Evolutionary conservation across 2,329 filamentous ascomycete species (phyloP), one percentile per base, ranked within the genome.

Genomic region (Hymenoscyphus scutula): DNA sequence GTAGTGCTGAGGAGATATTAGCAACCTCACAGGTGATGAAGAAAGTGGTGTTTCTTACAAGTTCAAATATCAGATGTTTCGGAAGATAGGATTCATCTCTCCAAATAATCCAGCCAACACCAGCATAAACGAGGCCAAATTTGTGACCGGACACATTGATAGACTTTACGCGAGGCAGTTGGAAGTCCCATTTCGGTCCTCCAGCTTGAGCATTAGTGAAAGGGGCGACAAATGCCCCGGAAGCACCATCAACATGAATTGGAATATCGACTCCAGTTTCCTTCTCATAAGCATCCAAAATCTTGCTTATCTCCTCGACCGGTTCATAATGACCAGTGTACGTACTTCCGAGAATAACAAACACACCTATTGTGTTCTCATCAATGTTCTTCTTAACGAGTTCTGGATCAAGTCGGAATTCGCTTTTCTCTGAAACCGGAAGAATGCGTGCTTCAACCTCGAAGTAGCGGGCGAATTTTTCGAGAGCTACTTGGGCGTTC

Each of bases 331-430:
- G 87, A 0, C 89, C 88, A 0, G 89, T 91, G 68, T 91, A 91
- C 0, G 89, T 91, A 58, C 82, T 87, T 2, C 89, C 88, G 5
- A 91, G 71, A 59, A 91, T 91, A 0, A 89, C 85, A 70, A 89
- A 91, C 0, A 91, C 78, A n/a, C 89, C 89, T 68, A 91, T 90
- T 0, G 89, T 91, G 68, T 91, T 91, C 75, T 91, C 88, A 65
- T 91, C 88, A 37, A 91, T 81, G 65, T 88, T 88, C 68, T 90
- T 73, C 69, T 82, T 84, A 0, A 90, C 85, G 29, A 86, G 75
- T 3, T 84, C 79, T 0, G 88, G 84, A 67, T 91, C 87, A 7
- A 91, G 78, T 34, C 86, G 77, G 71, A 80, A 88, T 6, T 81
- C 78, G 62, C 84, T 87, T 71, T 84, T 81, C 67, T 82, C 79